Conservation (phyloP, 2,329 filamentous ascomycete species). For the Epichloe aotearoae region DNA sequence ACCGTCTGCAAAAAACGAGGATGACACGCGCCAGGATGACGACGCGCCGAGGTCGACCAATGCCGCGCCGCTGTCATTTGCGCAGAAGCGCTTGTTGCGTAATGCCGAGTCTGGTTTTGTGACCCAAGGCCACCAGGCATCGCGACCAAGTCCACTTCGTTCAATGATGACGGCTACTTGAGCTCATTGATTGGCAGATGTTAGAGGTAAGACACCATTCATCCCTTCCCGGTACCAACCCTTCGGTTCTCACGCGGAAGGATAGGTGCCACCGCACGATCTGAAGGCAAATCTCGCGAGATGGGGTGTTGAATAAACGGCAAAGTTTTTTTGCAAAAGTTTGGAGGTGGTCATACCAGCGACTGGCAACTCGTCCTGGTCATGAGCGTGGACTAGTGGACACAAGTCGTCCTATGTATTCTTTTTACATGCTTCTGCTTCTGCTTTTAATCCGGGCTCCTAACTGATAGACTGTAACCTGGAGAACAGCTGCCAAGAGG, state of each 20-base stretch:
- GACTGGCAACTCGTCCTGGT: not conserved
- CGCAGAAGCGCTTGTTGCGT: constrained; percentile 35
- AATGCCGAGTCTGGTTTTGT: constrained; percentile 31
- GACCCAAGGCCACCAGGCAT: constrained; percentile 34
- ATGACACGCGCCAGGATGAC: constrained; percentile 27
- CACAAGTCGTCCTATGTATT: not conserved
- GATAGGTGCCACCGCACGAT: constrained; percentile 3
- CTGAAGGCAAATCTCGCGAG: constrained; percentile 4
- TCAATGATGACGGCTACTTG: constrained; percentile 52
- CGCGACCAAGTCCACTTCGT: constrained; percentile 54
- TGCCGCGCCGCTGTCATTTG: constrained; percentile 30
- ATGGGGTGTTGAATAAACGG: constrained; percentile 2
- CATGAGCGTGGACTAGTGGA: not conserved
- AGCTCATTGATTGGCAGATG: constrained; percentile 24
- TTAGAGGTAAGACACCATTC: constrained; percentile 14
- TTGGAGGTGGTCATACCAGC: not conserved
- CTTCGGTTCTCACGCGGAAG: constrained; percentile 3
- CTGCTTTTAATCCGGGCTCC: not conserved
- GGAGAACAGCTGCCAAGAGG: not conserved
- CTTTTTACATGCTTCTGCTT: not conserved
- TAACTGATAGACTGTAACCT: not conserved
- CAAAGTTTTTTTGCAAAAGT: not conserved
- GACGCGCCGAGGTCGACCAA: constrained; percentile 29
- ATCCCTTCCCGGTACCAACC: not conserved
- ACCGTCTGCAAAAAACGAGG: constrained; percentile 29